phyloP scores from a whole-genome alignment of 1,284 basidiomycete species.

The Cryptococcus floricola region DNA sequence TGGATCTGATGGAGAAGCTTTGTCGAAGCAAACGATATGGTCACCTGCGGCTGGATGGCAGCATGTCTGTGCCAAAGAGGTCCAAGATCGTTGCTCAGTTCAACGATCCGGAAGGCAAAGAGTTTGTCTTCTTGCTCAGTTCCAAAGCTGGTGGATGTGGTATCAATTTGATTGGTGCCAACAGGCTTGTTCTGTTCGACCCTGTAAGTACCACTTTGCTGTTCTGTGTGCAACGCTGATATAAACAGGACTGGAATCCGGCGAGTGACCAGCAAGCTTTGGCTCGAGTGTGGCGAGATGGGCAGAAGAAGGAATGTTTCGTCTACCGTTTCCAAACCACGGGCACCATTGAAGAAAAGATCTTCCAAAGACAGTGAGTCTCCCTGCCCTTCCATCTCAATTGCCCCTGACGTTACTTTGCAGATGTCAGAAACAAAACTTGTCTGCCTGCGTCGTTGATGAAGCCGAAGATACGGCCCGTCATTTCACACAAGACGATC shows the following conservation, averaged over 20 bases:
- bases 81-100: conserved; percentile 97
- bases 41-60: conserved; percentile 87
- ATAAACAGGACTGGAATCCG: conserved; percentile 84
- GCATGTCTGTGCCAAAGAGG: conserved; percentile 88
- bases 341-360: conserved; percentile 98
- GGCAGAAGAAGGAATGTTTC: conserved; percentile 99
- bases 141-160: conserved; percentile 98
- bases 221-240: conserved; percentile 3
- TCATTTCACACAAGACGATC: conserved; percentile 86
- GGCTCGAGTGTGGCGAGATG: conserved; percentile 98
- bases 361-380: conserved; percentile 77
- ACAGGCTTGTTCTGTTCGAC: conserved; percentile 92
- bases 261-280: conserved; percentile 98
- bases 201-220: conserved; percentile 60
- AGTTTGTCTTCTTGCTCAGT: conserved; percentile 92
- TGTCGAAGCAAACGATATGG: conserved; percentile 84
- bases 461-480: conserved; percentile 94
- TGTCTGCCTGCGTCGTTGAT: conserved; percentile 96
- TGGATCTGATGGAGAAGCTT: conserved; percentile 88
- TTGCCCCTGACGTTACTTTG: conserved; percentile 5
- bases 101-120: conserved; percentile 91
- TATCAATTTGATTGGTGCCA: conserved; percentile 97
- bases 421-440: conserved; percentile 84
- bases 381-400: neutral
- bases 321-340: conserved; percentile 98